Conservation (phyloP, 2,329 filamentous ascomycete genomes). For the Arthrocladium fulminans region DNA sequence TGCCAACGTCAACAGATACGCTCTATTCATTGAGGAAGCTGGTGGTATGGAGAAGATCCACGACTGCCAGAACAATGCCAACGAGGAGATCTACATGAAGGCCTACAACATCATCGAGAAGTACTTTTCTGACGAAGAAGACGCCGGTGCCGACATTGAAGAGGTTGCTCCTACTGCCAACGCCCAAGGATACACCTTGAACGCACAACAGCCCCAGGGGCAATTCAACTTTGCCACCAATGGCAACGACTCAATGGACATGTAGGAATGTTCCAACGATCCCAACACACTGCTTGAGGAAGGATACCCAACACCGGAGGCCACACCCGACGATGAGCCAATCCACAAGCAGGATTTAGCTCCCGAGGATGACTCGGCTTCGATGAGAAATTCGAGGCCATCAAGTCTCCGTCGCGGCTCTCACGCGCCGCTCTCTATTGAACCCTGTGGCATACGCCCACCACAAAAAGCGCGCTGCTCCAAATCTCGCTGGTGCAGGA, state of each 20-base stretch:
- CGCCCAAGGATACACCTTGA: conserved; percentile 66
- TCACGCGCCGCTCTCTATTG: too few species aligned
- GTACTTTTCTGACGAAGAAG: conserved; percentile 98
- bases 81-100: conserved; percentile 99
- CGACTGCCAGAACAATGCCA: conserved; percentile 99
- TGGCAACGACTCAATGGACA: conserved; percentile 64
- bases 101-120: conserved; percentile 99
- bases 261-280: conserved; percentile 38
- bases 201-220: conserved; percentile 58
- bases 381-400: too few species aligned
- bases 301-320: too few species aligned
- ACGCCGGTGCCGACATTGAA: conserved; percentile 66
- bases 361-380: neutral
- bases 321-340: too few species aligned
- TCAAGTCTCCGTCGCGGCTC: too few species aligned
- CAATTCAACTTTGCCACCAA: conserved; percentile 90
- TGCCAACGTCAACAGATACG: conserved; percentile 82
- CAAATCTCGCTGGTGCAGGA: neutral
- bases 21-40: conserved; percentile 96
- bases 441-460: too few species aligned
- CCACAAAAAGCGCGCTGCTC: too few species aligned
- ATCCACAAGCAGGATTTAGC: neutral
- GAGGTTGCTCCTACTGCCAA: conserved; percentile 65
- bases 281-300: neutral
- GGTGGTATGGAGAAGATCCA: conserved; percentile 99